Conservation (phyloP, 148 eudicot genomes). For the Nyssa sinensis region DNA sequence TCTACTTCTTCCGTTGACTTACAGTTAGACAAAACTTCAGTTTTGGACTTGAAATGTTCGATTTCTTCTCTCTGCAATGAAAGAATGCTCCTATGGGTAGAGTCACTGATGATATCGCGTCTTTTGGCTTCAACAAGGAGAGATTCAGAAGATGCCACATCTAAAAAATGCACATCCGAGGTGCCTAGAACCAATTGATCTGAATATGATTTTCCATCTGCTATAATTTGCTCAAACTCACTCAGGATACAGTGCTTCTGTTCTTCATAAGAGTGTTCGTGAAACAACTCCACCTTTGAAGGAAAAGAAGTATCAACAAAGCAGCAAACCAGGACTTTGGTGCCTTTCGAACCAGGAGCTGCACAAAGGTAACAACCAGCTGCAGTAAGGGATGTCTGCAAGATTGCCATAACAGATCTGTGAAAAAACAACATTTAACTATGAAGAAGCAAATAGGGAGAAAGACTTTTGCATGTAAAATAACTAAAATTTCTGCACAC, state of each 20-base stretch:
- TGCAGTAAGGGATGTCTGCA: slow-evolving; percentile 80
- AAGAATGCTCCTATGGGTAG: slow-evolving; percentile 44
- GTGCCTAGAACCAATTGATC: slow-evolving; percentile 31
- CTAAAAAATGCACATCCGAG: slow-evolving; percentile 51
- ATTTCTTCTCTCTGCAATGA: slow-evolving; percentile 59
- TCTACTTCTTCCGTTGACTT: slow-evolving; percentile 24
- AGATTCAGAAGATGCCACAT: slow-evolving; percentile 37
- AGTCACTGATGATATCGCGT: slow-evolving; percentile 55
- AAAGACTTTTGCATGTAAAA: no score
- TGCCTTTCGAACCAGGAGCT: slow-evolving; percentile 89
- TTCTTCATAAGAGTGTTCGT: slow-evolving; percentile 25
- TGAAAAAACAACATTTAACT: neutral
- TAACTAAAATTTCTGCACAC: neutral
- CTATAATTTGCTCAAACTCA: slow-evolving; percentile 50
- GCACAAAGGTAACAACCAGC: slow-evolving; percentile 94
- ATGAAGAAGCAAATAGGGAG: neutral
- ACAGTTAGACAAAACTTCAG: slow-evolving; percentile 18
- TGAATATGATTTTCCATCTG: slow-evolving; percentile 34
- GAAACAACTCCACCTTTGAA: slow-evolving; percentile 37
- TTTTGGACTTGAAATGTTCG: slow-evolving; percentile 43
- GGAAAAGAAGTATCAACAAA: slow-evolving; percentile 48
- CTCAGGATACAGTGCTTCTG: slow-evolving; percentile 13
- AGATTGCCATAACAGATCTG: slow-evolving; percentile 15
- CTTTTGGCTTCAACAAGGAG: slow-evolving; percentile 59
- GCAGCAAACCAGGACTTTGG: slow-evolving; percentile 75